A percentile compares a stretch with the other conserved stretches of the same genome.
These are phyloP conservation scores for Phytophthora citricola DNA, from an alignment of 352 stramenopile species.

Conservation along the genomic window DNA sequence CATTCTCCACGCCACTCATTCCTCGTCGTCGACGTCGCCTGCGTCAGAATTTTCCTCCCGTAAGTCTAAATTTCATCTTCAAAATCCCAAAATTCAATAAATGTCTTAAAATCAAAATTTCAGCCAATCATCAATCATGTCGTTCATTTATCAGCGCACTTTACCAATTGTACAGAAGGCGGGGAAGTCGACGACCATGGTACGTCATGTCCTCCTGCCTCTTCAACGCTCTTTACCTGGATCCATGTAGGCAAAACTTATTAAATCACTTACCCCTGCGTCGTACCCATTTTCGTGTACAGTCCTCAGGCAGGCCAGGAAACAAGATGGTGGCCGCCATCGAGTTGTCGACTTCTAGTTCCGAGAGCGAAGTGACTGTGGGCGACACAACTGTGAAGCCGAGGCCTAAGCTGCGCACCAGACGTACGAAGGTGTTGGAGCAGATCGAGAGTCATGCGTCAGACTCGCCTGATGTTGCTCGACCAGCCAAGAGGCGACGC, in stretches of 20 bases:
- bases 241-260: not conserved
- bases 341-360: constrained; percentile 39
- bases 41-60: constrained; percentile 20
- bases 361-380: constrained; percentile 32
- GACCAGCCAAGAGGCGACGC: constrained; percentile 34
- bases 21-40: constrained; percentile 32
- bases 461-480: constrained; percentile 25
- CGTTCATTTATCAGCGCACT: constrained; percentile 15
- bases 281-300: constrained; percentile 1
- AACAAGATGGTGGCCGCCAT: constrained; percentile 15
- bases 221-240: not conserved
- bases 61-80: constrained; percentile 7
- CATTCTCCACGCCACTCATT: constrained; percentile 30
- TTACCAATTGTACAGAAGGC: constrained; percentile 1
- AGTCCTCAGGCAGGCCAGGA: constrained; percentile 13
- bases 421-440: constrained; percentile 19
- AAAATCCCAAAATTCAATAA: constrained; percentile 12
- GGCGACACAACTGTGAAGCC: constrained; percentile 21
- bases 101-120: not conserved
- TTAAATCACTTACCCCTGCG: not conserved
- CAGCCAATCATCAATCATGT: constrained; percentile 20
- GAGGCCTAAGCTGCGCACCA: constrained; percentile 54
- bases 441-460: constrained; percentile 14
- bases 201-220: constrained; percentile 8
- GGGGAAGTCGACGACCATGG: constrained; percentile 24